Conservation (phyloP, 768 basidiomycete genomes). For the Mycena maculata region DNA sequence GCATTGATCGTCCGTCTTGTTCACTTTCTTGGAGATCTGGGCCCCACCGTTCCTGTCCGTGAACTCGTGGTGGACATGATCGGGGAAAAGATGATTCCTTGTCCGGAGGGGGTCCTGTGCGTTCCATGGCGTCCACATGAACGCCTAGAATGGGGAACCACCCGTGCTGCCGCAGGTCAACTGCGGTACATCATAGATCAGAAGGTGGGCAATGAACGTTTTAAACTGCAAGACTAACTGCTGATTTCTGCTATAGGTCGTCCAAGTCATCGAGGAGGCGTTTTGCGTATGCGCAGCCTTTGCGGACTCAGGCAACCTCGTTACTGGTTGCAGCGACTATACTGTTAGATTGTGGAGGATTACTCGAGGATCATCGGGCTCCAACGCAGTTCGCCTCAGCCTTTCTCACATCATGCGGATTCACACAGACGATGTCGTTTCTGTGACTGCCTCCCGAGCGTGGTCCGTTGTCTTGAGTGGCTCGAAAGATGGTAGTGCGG, state of each 20-base stretch:
- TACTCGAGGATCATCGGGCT: conserved; percentile 49
- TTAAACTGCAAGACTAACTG: neutral
- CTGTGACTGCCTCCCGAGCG: conserved; percentile 76
- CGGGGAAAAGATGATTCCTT: conserved; percentile 71
- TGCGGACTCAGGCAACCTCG: conserved; percentile 76
- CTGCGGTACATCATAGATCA: conserved; percentile 73
- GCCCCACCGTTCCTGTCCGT: conserved; percentile 56
- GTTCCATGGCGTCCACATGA: conserved; percentile 74
- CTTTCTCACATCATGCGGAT: conserved; percentile 84
- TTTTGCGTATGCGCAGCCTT: conserved; percentile 81
- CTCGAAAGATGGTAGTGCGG: conserved; percentile 86
- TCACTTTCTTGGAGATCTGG: conserved; percentile 56
- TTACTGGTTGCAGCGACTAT: conserved; percentile 85
- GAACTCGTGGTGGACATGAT: conserved; percentile 67
- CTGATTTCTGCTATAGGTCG: conserved; percentile 56
- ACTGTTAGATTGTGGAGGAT: conserved; percentile 88
- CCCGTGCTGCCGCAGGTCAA: conserved; percentile 59
- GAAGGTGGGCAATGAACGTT: conserved; percentile 60
- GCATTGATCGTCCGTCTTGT: neutral
- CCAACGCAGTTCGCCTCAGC: conserved; percentile 39
- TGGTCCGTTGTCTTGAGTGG: conserved; percentile 91
- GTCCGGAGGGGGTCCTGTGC: conserved; percentile 66
- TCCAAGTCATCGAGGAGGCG: conserved; percentile 82
- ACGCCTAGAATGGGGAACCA: conserved; percentile 73
- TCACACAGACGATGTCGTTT: conserved; percentile 75